Conservation (phyloP, 768 basidiomycete species). For the Collybia nuda region DNA sequence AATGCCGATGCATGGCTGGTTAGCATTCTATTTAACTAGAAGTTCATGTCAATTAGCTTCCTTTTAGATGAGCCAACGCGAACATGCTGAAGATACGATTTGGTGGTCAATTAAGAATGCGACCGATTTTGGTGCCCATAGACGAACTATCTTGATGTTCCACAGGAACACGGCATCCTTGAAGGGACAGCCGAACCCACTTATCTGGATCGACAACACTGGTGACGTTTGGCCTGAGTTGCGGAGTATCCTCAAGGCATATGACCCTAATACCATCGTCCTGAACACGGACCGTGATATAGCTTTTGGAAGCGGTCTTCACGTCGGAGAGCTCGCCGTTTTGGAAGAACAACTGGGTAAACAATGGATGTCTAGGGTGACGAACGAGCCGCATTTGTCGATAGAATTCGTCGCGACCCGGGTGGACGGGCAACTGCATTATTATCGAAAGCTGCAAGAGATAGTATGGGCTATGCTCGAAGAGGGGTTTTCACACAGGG, state of each 20-base stretch:
- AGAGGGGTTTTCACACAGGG: constrained; percentile 47
- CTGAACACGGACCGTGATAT: constrained; percentile 46
- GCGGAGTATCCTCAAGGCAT: constrained; percentile 29
- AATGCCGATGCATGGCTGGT: constrained; percentile 44
- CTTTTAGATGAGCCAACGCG: constrained; percentile 41
- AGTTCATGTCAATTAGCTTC: not conserved
- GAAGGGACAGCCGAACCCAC: constrained; percentile 36
- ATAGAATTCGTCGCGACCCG: constrained; percentile 47
- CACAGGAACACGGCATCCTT: constrained; percentile 41
- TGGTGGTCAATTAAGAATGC: constrained; percentile 52
- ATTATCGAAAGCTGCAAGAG: constrained; percentile 48
- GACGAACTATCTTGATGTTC: constrained; percentile 49
- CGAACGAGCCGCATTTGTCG: constrained; percentile 44
- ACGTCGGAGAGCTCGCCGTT: constrained; percentile 43
- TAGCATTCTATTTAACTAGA: not conserved
- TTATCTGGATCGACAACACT: constrained; percentile 50
- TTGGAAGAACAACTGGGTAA: constrained; percentile 36
- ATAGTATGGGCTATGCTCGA: constrained; percentile 51
- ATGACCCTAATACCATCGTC: constrained; percentile 40
- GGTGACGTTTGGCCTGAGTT: constrained; percentile 47
- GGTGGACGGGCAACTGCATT: constrained; percentile 38
- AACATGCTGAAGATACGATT: constrained; percentile 54
- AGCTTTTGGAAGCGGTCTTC: constrained; percentile 49
- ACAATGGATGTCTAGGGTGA: constrained; percentile 38
- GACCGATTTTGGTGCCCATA: constrained; percentile 46